phyloP scores from a whole-genome alignment of 108 stramenopile genomes.

The Stephanodiscus minutulus region DNA sequence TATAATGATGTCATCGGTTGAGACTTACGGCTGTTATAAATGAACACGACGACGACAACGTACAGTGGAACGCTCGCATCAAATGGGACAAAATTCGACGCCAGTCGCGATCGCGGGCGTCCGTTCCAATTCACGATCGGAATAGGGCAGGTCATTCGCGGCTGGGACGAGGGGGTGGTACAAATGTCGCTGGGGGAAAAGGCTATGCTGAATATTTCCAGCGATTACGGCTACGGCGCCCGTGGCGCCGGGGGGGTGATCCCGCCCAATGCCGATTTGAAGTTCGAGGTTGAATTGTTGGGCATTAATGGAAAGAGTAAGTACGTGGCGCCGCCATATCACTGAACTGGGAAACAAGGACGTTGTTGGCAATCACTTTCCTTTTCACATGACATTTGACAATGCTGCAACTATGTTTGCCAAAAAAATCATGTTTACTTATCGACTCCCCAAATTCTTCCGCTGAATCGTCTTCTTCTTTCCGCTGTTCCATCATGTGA shows the following conservation, averaged over 20 bases:
- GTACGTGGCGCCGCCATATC: not conserved
- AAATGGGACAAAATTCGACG: slow-evolving; percentile 81
- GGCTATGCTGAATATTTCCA: slow-evolving; percentile 71
- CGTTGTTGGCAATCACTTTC: too few relatives aligned
- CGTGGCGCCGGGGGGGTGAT: slow-evolving; percentile 86
- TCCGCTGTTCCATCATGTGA: not conserved
- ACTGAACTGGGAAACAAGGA: not conserved
- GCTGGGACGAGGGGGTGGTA: slow-evolving; percentile 60
- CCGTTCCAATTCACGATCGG: slow-evolving; percentile 83
- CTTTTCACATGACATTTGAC: not conserved
- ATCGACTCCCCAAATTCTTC: not conserved
- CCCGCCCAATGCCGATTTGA: slow-evolving; percentile 85
- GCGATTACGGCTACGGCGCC: slow-evolving; percentile 86
- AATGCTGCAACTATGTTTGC: not conserved
- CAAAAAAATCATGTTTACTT: not conserved
- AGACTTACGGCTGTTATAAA: not conserved
- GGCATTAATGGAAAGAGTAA: slow-evolving; percentile 53
- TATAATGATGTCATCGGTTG: not conserved
- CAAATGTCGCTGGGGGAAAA: slow-evolving; percentile 76
- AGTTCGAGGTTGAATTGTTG: slow-evolving; percentile 77
- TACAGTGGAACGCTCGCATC: slow-evolving; percentile 63
- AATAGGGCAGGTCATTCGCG: slow-evolving; percentile 72
- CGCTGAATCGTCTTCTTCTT: not conserved
- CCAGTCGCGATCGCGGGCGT: slow-evolving; percentile 63
- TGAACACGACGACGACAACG: not conserved